These are phyloP conservation scores for Endocalyx cinctus DNA, from an alignment of 2,329 filamentous ascomycete genomes.

Conservation along the genomic window DNA sequence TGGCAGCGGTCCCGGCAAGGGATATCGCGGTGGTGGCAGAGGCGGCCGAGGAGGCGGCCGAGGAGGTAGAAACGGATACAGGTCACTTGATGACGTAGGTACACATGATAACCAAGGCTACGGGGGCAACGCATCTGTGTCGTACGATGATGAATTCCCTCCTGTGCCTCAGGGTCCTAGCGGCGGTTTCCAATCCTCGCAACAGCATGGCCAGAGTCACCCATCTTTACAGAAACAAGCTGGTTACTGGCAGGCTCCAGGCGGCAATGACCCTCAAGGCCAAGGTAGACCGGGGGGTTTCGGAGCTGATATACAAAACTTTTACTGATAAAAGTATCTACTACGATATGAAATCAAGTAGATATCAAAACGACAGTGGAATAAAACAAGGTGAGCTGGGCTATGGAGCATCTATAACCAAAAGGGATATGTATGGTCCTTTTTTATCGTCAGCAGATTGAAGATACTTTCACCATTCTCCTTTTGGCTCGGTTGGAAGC, in stretches of 20 bases:
- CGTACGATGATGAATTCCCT: slow-evolving; percentile 41
- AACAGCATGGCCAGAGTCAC: not conserved
- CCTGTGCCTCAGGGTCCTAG: slow-evolving; percentile 19
- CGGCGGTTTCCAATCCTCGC: not conserved
- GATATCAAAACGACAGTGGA: too few species aligned
- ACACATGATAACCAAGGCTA: slow-evolving; percentile 41
- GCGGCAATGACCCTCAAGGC: too few species aligned
- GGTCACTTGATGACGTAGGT: slow-evolving; percentile 63
- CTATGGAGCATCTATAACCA: too few species aligned
- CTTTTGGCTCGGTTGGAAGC: too few species aligned
- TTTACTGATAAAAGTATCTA: too few species aligned
- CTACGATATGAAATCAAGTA: too few species aligned
- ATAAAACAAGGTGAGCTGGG: too few species aligned
- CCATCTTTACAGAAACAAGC: not conserved
- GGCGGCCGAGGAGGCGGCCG: slow-evolving; percentile 33
- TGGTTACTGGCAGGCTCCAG: not conserved
- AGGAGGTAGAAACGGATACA: slow-evolving; percentile 52
- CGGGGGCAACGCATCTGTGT: slow-evolving; percentile 31
- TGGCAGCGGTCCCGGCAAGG: slow-evolving; percentile 27
- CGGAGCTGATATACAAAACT: not conserved
- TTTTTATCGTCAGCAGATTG: too few species aligned
- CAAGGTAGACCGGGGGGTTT: not conserved
- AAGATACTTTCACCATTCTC: too few species aligned
- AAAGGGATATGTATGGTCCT: too few species aligned
- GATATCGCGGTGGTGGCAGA: slow-evolving; percentile 35